Conservation (phyloP, 163 green algal genomes). For the Chlamydomonas reinhardtii region DNA sequence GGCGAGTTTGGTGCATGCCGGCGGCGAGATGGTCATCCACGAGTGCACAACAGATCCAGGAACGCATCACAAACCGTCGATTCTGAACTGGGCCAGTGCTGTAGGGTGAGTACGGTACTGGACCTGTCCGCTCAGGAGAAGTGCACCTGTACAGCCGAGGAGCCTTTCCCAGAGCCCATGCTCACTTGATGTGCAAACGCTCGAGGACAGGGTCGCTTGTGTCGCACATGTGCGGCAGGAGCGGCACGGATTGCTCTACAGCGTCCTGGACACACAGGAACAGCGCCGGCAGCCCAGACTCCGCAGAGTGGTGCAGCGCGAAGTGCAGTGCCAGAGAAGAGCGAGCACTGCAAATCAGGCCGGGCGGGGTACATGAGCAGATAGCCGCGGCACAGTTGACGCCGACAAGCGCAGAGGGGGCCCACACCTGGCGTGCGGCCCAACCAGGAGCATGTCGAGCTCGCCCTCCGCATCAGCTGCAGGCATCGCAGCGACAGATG, state of each 20-base stretch:
- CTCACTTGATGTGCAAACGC: slow-evolving; percentile 43
- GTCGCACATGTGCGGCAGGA: slow-evolving; percentile 13
- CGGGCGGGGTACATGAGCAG: background rate
- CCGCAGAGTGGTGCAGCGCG: background rate
- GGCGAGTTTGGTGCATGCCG: too few relatives aligned
- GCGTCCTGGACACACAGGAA: slow-evolving; percentile 31
- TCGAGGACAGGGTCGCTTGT: slow-evolving; percentile 11
- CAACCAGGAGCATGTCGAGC: slow-evolving; percentile 6
- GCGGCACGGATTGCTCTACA: slow-evolving; percentile 18
- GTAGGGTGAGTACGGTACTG: too few relatives aligned
- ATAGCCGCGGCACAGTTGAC: background rate
- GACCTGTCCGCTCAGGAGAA: too few relatives aligned
- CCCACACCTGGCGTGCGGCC: background rate
- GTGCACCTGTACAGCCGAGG: too few relatives aligned
- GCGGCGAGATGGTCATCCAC: too few relatives aligned
- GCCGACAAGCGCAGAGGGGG: too few relatives aligned
- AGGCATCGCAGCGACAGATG: background rate
- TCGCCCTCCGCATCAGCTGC: too few relatives aligned
- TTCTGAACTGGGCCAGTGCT: too few relatives aligned
- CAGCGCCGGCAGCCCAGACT: slow-evolving; percentile 2
- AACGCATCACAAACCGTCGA: too few relatives aligned
- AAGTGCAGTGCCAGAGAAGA: slow-evolving; percentile 43
- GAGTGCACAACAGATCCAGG: too few relatives aligned
- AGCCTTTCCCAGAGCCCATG: too few relatives aligned
- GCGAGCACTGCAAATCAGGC: background rate